phyloP scores from a whole-genome alignment of 306 rosid species.

The Cicer yamashitae region DNA sequence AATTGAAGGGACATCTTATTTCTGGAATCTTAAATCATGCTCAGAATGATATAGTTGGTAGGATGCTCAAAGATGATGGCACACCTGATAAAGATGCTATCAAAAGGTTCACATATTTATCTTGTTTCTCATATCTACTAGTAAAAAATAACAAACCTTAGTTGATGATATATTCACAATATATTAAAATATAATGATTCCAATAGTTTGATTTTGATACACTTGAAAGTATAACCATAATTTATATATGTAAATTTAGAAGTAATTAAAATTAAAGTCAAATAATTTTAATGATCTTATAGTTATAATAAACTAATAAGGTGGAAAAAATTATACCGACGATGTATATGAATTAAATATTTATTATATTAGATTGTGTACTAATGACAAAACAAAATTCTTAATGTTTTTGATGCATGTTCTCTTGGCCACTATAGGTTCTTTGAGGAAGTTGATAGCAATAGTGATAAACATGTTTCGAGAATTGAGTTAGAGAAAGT shows the following conservation, averaged over 20 bases:
- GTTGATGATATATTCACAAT: background rate
- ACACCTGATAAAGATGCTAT: constrained; percentile 48
- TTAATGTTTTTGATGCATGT: background rate
- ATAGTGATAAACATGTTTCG: constrained; percentile 42
- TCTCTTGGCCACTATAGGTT: constrained; percentile 43
- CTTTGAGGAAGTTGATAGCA: constrained; percentile 47
- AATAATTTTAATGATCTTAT: too few species aligned
- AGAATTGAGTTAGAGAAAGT: constrained; percentile 48
- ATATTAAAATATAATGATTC: too few species aligned
- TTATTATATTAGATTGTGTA: too few species aligned
- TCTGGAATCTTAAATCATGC: constrained; percentile 52
- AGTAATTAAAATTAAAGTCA: too few species aligned
- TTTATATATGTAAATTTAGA: too few species aligned
- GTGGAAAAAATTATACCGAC: background rate
- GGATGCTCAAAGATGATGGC: constrained; percentile 45
- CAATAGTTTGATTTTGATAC: too few species aligned
- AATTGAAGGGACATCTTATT: constrained; percentile 51
- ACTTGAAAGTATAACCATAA: too few species aligned
- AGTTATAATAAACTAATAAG: too few species aligned
- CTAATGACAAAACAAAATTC: background rate
- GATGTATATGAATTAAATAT: background rate
- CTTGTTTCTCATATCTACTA: constrained; percentile 24
- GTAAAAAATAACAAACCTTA: background rate
- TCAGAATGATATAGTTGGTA: constrained; percentile 49
- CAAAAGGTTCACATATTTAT: constrained; percentile 45